Evolutionary conservation across 805 yeast genomes (phyloP), one percentile per base, ranked within the genome.

Genomic region (Candida dajiaensis): DNA sequence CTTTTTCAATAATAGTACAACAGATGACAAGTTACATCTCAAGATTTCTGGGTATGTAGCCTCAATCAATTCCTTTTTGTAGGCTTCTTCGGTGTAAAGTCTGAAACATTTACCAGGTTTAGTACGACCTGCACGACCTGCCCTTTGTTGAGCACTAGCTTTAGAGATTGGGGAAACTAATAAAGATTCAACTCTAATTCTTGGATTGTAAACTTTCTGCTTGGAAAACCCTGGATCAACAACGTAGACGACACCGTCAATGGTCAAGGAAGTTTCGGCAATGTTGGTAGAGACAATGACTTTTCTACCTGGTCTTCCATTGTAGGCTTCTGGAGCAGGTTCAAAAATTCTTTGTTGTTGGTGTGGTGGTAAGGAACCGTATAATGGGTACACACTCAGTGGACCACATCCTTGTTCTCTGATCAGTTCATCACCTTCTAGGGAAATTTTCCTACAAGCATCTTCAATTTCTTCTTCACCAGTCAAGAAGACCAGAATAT

Each of bases 81-180:
- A 92, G 1, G 98, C 97, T 59, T 89, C 97, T 64, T 94, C 97
- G 1, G 99, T 94, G 70, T 92, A 92, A 45, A 92, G 73, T 62
- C 99, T 77, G 78, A 92, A 92, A 69, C 97, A 92, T 67, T 94
- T 92, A 63, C 99, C 99, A 15, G 98, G 97, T 61, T 96, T 80
- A 7, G 97, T 92, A 80, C 99, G 92, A 72, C 99, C 99, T 46
- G 99, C 99, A 78, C 99, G 87, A 78, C 99, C 99, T 31, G 98
- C 98, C 68, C 99, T 81, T 69, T 92, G 99, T 69, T 92, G 97
- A 1, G 99, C 96, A 41, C 95, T 83, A 0, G 99, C 99, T 69
- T 89, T 90, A 11, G 98, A 90, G 51, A 94, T 90, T 33, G 98
- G 98, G 9, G 97, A 87, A 5, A 94, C 98, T 44, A 92, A 74